phyloP scores from a whole-genome alignment of 768 basidiomycete species.

The Tulasnella sp. region DNA sequence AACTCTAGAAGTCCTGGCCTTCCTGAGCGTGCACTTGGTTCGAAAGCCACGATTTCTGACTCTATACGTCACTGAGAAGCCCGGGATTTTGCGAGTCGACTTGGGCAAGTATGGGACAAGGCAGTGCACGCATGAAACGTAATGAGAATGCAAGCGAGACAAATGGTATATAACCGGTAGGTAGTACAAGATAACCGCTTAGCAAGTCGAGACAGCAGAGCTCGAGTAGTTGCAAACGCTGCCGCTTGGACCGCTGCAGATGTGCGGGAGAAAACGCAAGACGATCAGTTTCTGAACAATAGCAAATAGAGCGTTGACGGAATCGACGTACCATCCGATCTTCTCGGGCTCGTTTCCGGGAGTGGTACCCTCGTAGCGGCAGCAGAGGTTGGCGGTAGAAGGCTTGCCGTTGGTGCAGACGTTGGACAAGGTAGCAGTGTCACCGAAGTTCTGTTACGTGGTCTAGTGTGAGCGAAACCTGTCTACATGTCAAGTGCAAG shows the following conservation, averaged over 20 bases:
- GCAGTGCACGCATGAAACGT: no score
- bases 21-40: no score
- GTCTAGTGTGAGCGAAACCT: not conserved
- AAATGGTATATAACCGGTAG: not conserved
- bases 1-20: no score
- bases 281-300: not conserved
- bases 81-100: no score
- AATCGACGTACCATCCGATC: not conserved
- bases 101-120: no score
- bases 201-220: not conserved
- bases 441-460: conserved; percentile 16
- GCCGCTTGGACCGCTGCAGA: not conserved
- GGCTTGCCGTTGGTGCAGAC: conserved; percentile 20
- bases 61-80: no score
- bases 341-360: not conserved
- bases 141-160: not conserved
- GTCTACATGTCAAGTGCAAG: not conserved
- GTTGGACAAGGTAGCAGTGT: conserved; percentile 13
- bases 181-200: not conserved
- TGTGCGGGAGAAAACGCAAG: not conserved
- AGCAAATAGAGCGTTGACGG: not conserved
- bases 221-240: conserved; percentile 1
- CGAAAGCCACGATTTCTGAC: no score
- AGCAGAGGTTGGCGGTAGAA: not conserved
- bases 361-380: not conserved